Percentiles rank a stretch among this genome's conserved stretches.
These are phyloP conservation scores for Diplodia mutila DNA, from an alignment of 2,329 filamentous ascomycete species.

Conservation along the genomic window DNA sequence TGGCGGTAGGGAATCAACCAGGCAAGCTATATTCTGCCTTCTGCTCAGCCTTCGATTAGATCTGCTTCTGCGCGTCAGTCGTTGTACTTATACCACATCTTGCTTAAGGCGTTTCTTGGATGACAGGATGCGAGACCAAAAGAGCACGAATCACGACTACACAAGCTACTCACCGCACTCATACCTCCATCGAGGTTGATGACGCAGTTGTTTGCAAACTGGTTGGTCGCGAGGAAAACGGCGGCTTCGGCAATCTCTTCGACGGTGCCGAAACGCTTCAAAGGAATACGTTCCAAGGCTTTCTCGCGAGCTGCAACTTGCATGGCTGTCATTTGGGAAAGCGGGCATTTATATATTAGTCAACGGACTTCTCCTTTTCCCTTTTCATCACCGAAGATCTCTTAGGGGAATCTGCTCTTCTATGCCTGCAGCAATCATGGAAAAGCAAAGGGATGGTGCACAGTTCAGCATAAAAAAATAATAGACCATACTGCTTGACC, in stretches of 20 bases:
- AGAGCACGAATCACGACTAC: not conserved
- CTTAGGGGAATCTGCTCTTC: not conserved
- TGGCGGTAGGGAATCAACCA: not conserved
- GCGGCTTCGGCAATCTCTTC: conserved; percentile 82
- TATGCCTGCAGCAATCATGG: not conserved
- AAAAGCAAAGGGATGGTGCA: not conserved
- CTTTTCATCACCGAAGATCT: not conserved
- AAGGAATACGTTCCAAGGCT: conserved; percentile 61
- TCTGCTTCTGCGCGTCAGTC: conserved; percentile 12
- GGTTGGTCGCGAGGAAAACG: conserved; percentile 74
- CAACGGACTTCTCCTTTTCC: not conserved
- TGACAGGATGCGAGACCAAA: not conserved
- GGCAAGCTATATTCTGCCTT: not conserved
- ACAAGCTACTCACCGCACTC: conserved; percentile 56
- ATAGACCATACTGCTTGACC: not conserved
- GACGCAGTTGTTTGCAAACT: conserved; percentile 85
- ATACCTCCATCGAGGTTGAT: conserved; percentile 85
- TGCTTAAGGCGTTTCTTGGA: conserved; percentile 9
- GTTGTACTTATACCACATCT: conserved; percentile 16
- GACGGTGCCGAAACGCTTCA: conserved; percentile 66
- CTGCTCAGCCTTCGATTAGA: conserved; percentile 13
- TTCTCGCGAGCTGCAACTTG: conserved; percentile 39
- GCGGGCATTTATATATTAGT: conserved; percentile 27
- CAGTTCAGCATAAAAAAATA: not conserved
- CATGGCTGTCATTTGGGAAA: conserved; percentile 44